Base-by-base conservation (phyloP, 176 grass and related monocot species). In the Guadua angustifolia region DNA sequence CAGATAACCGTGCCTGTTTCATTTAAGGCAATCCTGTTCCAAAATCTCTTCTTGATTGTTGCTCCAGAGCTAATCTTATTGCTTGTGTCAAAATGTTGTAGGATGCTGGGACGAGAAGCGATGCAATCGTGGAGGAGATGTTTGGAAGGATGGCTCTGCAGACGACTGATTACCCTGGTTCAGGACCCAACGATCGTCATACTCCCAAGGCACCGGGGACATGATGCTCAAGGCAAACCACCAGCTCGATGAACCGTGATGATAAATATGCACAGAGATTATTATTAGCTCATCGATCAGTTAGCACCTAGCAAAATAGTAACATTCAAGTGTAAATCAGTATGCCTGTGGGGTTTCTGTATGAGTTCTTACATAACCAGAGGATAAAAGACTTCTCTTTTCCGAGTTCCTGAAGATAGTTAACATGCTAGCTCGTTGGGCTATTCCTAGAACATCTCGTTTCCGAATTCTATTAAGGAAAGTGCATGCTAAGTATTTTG, bases 101-200 rank as follows among this genome's bases (percentile, higher is more conserved):
- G 90, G 63, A 42, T 44, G 66, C 69, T 2, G 58, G 51, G 73
- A 66, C 24, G 59, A 50, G 44, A 40, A 85, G 24, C 40, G 47
- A 86, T 46, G 43, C 12, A 11, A 66, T 78, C 7, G 83, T 86
- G 14, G 86, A 89, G 77, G 61, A 74, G 72, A 83, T 83, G 83
- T 83, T 86, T 56, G 68, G 83, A 55, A 86, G 90, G 79, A 92
- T 89, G 83, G 86, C 74, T 29, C 10, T 92, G 52, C 86, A 92
- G 36, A 80, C 84, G 8, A 86, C 73, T 0, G 90, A 92, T 39
- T 92, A 92, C 86, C 90, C 90, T 7, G 86, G 86, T 1, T 86
- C 90, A 16, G 90, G 86, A 7, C 52, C 90, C 0, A 92, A 92
- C 26, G 90, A 89, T 75, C 90, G 83, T 36, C 90, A 92, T 86